Evolutionary conservation across 345 rosid genomes (phyloP), one percentile per base, ranked within the genome.

Genomic region (Conringia planisiliqua): DNA sequence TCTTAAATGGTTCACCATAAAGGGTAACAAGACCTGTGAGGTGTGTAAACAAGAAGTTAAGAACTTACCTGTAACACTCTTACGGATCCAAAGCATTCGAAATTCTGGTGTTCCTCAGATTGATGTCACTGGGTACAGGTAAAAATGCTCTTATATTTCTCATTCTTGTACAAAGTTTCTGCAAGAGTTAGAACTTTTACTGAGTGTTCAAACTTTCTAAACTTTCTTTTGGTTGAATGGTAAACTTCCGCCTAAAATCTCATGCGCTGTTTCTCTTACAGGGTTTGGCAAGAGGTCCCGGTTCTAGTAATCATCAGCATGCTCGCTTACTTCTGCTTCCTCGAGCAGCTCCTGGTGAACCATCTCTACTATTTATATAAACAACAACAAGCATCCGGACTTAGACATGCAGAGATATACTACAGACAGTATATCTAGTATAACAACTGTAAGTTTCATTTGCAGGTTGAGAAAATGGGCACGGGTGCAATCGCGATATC

Each of bases 251-350:
- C 12, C 6, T 38, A 22, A 61, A 5, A n/a, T 30, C 39, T 30
- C 10, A 6, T 47, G 11, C 40, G n/a, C 70, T 8, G 36, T 73
- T 3, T 80, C 32, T 78, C 50, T 22, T 38, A 66, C 78, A 93
- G 98, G 85, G 78, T 89, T 42, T 91, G 98, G 97, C 97, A 88
- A 83, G 97, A 94, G 83, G 90, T 87, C 2, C 97, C 97, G 1
- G 81, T 87, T 68, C 91, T 95, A 9, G 86, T 95, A 62, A 85
- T 89, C 35, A 79, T 94, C 77, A 94, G 96, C 86, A 89, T 91
- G 91, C 95, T 89, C 32, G 86, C 91, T 18, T 94, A 91, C 82
- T 94, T 94, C 75, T 94, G 98, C 71, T 91, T 88, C 81, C 95
- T 94, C 0, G 98, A 94, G 84, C 97, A 94, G 81, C 95, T 89